Percentiles rank a stretch among this genome's conserved stretches.
Conservation (phyloP, 2,329 filamentous ascomycete species). For the Orbilia quercus region DNA sequence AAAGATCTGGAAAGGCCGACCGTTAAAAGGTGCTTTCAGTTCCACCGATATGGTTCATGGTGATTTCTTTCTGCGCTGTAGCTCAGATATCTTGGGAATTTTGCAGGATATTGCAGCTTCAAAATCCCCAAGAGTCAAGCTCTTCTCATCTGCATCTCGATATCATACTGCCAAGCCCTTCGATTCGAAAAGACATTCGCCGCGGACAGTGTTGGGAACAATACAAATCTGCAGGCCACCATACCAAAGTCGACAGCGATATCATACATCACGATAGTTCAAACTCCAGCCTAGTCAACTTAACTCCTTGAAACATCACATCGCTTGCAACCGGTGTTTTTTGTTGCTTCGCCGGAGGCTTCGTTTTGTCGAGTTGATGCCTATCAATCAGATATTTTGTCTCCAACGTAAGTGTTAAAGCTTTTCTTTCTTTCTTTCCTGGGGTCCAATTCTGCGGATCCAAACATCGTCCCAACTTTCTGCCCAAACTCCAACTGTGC, state of each 20-base stretch:
- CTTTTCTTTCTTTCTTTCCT: not conserved
- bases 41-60: constrained; percentile 46
- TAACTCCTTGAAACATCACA: constrained; percentile 44
- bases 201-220: constrained; percentile 49
- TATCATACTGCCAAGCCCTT: constrained; percentile 1
- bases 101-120: constrained; percentile 21
- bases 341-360: not conserved
- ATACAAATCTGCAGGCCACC: constrained; percentile 47
- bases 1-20: not conserved
- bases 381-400: not conserved
- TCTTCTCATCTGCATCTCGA: not conserved
- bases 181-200: constrained; percentile 6
- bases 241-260: constrained; percentile 14
- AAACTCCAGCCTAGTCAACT: no score
- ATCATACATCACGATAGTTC: constrained; percentile 24
- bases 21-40: constrained; percentile 43
- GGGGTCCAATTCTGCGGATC: constrained; percentile 1
- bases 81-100: constrained; percentile 11
- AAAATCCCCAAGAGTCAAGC: not conserved
- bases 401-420: constrained; percentile 1
- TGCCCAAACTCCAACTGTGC: constrained; percentile 5
- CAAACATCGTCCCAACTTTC: not conserved
- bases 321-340: constrained; percentile 35
- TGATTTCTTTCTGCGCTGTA: constrained; percentile 27
- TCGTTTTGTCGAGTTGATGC: not conserved